Evolutionary conservation across 805 yeast genomes (phyloP).

Genomic region (Suhomyces pyralidae): DNA sequence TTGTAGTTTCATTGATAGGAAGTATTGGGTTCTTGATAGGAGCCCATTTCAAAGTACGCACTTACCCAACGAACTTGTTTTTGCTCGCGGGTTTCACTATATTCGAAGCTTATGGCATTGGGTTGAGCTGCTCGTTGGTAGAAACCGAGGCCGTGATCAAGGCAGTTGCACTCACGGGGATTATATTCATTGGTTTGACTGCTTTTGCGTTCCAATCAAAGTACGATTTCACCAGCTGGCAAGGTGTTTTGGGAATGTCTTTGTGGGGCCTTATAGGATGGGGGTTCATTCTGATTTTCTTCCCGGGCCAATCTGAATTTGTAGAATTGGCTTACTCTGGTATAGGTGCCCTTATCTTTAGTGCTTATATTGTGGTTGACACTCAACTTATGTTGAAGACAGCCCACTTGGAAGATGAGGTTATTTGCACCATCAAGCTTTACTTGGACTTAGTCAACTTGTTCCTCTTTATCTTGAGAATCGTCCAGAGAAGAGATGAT

Average conservation of each 20-base stretch:
- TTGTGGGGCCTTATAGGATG: constrained; percentile 69
- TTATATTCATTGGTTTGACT: constrained; percentile 75
- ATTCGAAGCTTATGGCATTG: constrained; percentile 70
- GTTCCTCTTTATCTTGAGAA: constrained; percentile 71
- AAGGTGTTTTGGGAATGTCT: constrained; percentile 51
- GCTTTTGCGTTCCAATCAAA: constrained; percentile 72
- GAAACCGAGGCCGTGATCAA: constrained; percentile 65
- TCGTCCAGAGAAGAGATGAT: constrained; percentile 38
- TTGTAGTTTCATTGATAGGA: constrained; percentile 54
- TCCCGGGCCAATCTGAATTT: constrained; percentile 51
- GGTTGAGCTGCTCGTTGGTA: constrained; percentile 59
- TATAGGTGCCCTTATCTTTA: constrained; percentile 71
- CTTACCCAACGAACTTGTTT: constrained; percentile 65
- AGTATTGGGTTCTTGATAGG: constrained; percentile 64
- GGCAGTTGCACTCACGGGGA: constrained; percentile 65
- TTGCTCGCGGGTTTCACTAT: constrained; percentile 66
- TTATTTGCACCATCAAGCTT: constrained; percentile 72
- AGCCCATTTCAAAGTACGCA: constrained; percentile 58
- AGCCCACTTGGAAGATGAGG: constrained; percentile 78
- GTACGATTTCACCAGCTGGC: constrained; percentile 71
- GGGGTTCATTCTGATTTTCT: constrained; percentile 67
- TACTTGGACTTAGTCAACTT: constrained; percentile 82
- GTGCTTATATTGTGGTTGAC: constrained; percentile 71
- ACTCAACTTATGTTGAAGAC: constrained; percentile 77
- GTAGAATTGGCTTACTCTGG: constrained; percentile 66